Conservation (phyloP, 2,329 filamentous ascomycete species). For the Trichoderma hamatum region DNA sequence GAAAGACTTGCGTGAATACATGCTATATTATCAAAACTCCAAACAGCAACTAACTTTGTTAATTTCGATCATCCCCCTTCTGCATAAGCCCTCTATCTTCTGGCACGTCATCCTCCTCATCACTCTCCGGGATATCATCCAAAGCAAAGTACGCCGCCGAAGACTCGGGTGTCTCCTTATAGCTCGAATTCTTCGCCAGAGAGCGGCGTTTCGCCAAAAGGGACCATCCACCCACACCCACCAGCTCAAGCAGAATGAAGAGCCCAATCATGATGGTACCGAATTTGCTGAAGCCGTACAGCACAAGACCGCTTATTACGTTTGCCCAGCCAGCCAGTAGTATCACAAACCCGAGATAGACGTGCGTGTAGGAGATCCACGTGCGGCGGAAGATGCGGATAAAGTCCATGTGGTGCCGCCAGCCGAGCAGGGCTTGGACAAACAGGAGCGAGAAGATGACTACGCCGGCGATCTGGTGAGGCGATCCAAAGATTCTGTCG, state of each 20-base stretch:
- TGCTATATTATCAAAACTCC: not conserved
- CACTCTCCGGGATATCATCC: slow-evolving; percentile 24
- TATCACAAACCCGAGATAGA: slow-evolving; percentile 27
- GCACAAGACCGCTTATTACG: slow-evolving; percentile 17
- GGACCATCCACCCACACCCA: slow-evolving; percentile 15
- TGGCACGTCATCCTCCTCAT: slow-evolving; percentile 25
- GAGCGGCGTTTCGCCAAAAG: slow-evolving; percentile 11
- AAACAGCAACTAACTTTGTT: not conserved
- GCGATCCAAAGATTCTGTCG: slow-evolving; percentile 11
- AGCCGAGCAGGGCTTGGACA: slow-evolving; percentile 28
- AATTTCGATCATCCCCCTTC: slow-evolving; percentile 6
- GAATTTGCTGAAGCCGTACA: slow-evolving; percentile 23
- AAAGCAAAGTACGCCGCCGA: slow-evolving; percentile 27
- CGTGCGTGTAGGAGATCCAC: slow-evolving; percentile 29
- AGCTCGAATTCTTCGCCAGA: not conserved
- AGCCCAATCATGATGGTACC: not conserved
- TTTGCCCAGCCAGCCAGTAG: slow-evolving; percentile 28
- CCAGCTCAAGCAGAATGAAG: slow-evolving; percentile 11
- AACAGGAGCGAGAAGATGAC: slow-evolving; percentile 22
- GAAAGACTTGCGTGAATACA: not conserved
- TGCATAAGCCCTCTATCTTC: slow-evolving; percentile 26
- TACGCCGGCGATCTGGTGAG: slow-evolving; percentile 30
- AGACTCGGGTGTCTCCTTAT: slow-evolving; percentile 21
- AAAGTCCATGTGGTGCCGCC: slow-evolving; percentile 31
- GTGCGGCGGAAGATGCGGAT: slow-evolving; percentile 30